phyloP scores from a whole-genome alignment of 129 eudicot genomes.

The Centrapalus pauciflorus region DNA sequence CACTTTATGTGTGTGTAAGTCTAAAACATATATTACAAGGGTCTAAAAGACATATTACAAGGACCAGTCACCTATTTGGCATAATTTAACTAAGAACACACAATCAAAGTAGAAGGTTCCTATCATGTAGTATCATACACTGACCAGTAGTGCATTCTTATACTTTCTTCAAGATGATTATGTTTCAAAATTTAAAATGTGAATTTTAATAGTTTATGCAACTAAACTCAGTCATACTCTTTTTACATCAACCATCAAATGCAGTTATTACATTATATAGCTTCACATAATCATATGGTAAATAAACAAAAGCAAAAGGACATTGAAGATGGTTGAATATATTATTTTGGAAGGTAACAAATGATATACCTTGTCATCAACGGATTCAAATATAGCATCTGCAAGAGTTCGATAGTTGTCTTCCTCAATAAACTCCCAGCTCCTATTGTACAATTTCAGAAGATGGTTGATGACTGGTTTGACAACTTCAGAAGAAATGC shows the following conservation, averaged over 20 bases:
- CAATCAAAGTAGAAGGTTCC: background rate
- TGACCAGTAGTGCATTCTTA: background rate
- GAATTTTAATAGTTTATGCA: background rate
- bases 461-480: conserved; percentile 60
- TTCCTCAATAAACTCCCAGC: conserved; percentile 70
- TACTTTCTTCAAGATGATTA: background rate
- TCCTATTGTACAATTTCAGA: conserved; percentile 31
- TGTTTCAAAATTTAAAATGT: background rate
- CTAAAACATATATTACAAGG: too few relatives aligned
- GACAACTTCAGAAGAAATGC: conserved; percentile 35
- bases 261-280: background rate
- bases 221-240: background rate
- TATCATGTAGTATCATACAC: background rate
- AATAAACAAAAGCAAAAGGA: background rate
- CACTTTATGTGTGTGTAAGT: too few relatives aligned
- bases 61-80: too few relatives aligned
- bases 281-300: background rate
- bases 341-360: background rate
- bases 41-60: too few relatives aligned
- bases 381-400: conserved; percentile 62
- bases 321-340: background rate
- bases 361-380: conserved; percentile 47
- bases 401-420: conserved; percentile 70
- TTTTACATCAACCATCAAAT: background rate
- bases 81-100: background rate